Evolutionary conservation across 148 eudicot genomes (phyloP).

Genomic region (Cornus suecica): DNA sequence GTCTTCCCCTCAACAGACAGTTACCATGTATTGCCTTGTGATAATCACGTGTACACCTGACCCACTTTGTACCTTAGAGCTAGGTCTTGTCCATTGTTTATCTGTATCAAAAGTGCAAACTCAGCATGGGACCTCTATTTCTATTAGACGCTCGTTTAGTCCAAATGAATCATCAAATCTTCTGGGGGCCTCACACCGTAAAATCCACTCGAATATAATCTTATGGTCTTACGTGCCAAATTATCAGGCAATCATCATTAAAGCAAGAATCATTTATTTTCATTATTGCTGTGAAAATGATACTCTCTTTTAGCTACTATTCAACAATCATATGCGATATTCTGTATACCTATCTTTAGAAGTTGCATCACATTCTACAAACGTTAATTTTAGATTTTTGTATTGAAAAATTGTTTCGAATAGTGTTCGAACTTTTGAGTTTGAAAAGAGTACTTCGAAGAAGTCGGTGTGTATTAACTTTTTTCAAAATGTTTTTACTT

Average conservation of each 20-base stretch:
- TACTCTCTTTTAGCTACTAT: background rate
- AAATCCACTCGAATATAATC: background rate
- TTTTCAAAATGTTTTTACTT: too few relatives aligned
- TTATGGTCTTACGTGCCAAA: background rate
- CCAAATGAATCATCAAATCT: background rate
- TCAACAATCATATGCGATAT: too few relatives aligned
- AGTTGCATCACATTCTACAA: too few relatives aligned
- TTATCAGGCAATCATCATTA: too few relatives aligned
- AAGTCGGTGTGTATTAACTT: too few relatives aligned
- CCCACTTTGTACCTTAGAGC: background rate
- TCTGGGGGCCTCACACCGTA: background rate
- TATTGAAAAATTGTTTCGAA: too few relatives aligned
- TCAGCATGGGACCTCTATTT: slow-evolving; percentile 16
- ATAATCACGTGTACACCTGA: background rate
- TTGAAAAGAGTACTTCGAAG: too few relatives aligned
- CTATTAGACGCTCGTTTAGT: too few relatives aligned
- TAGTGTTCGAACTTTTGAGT: too few relatives aligned
- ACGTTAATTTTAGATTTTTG: too few relatives aligned
- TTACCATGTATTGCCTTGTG: background rate
- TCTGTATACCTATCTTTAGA: too few relatives aligned
- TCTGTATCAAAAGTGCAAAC: background rate
- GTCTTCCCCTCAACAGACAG: slow-evolving; percentile 1
- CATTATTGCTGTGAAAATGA: background rate
- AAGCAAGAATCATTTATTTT: background rate
- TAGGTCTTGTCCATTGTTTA: background rate